phyloP scores from a whole-genome alignment of 1,139 yeast genomes.

The Protomyces macrosporus region DNA sequence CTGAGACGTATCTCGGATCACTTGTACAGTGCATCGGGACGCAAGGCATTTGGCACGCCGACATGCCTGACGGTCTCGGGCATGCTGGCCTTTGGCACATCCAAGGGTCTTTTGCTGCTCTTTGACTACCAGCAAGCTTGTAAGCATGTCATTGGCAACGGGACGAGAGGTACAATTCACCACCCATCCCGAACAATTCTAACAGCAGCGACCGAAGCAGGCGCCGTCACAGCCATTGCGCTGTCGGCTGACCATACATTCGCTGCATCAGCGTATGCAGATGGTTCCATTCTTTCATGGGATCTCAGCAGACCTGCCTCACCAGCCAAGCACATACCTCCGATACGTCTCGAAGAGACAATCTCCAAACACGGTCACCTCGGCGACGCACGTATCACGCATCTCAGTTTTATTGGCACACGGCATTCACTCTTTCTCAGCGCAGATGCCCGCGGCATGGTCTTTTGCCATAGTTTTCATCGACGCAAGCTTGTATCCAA shows the following conservation, averaged over 20 bases:
- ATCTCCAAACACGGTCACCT: constrained; percentile 51
- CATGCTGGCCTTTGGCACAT: constrained; percentile 58
- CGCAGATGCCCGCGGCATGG: constrained; percentile 55
- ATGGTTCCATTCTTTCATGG: constrained; percentile 49
- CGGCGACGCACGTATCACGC: constrained; percentile 45
- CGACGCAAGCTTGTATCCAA: constrained; percentile 51
- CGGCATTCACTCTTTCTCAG: constrained; percentile 57
- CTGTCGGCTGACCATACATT: constrained; percentile 51
- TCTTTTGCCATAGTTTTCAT: constrained; percentile 56
- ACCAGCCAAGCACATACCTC: constrained; percentile 32
- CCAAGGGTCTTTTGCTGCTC: constrained; percentile 52
- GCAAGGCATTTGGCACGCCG: constrained; percentile 49
- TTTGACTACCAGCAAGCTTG: constrained; percentile 62
- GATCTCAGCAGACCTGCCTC: constrained; percentile 36
- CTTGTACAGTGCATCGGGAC: constrained; percentile 42
- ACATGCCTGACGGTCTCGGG: constrained; percentile 48
- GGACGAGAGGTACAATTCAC: constrained; percentile 30
- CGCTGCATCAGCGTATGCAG: constrained; percentile 47
- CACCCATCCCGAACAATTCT: neutral
- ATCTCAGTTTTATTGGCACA: constrained; percentile 52
- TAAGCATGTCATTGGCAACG: constrained; percentile 42
- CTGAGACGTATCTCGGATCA: constrained; percentile 44
- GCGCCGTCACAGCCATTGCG: constrained; percentile 47
- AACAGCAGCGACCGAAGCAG: constrained; percentile 37
- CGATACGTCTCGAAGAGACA: constrained; percentile 39